Evolutionary conservation across 2,329 filamentous ascomycete genomes (phyloP).

Genomic region (Exophiala spinifera): DNA sequence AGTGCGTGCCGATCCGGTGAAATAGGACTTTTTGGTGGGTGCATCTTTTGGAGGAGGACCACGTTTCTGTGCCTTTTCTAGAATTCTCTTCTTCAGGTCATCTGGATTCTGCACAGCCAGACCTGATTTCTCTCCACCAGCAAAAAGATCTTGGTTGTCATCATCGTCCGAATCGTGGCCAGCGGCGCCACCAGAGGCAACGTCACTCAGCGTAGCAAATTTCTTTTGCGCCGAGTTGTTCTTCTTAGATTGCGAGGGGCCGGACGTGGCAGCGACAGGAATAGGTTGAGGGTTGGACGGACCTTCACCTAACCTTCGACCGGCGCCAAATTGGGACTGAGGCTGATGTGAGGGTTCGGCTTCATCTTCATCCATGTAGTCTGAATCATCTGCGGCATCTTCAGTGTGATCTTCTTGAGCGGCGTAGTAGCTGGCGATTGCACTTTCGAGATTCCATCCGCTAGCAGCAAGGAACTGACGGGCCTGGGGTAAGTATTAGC

Average conservation of each 20-base stretch:
- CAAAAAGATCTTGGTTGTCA: slow-evolving; percentile 57
- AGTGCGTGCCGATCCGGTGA: slow-evolving; percentile 61
- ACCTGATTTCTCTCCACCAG: slow-evolving; percentile 66
- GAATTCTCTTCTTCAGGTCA: slow-evolving; percentile 51
- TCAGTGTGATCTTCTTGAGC: slow-evolving; percentile 40
- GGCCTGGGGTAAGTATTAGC: slow-evolving; percentile 50
- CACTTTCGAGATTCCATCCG: slow-evolving; percentile 64
- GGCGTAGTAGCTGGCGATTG: slow-evolving; percentile 60
- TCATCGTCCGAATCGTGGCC: slow-evolving; percentile 52
- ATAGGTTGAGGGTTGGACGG: slow-evolving; percentile 27
- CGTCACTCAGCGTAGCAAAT: slow-evolving; percentile 48
- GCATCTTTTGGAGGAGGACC: slow-evolving; percentile 25
- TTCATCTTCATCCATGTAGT: slow-evolving; percentile 32
- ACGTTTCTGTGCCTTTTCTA: slow-evolving; percentile 46
- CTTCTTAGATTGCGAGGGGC: slow-evolving; percentile 33
- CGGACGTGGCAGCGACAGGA: slow-evolving; percentile 33
- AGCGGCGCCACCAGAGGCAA: slow-evolving; percentile 39
- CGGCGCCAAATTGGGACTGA: slow-evolving; percentile 27
- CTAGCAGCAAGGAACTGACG: slow-evolving; percentile 63
- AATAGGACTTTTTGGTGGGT: slow-evolving; percentile 41
- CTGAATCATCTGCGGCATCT: slow-evolving; percentile 26
- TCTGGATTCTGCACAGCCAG: slow-evolving; percentile 64
- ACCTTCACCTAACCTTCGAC: slow-evolving; percentile 36
- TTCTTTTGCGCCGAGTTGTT: slow-evolving; percentile 41
- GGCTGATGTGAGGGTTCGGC: slow-evolving; percentile 13